These are phyloP conservation scores for Penicillium paradoxum DNA, from an alignment of 495 filamentous ascomycete species.

Conservation along the genomic window DNA sequence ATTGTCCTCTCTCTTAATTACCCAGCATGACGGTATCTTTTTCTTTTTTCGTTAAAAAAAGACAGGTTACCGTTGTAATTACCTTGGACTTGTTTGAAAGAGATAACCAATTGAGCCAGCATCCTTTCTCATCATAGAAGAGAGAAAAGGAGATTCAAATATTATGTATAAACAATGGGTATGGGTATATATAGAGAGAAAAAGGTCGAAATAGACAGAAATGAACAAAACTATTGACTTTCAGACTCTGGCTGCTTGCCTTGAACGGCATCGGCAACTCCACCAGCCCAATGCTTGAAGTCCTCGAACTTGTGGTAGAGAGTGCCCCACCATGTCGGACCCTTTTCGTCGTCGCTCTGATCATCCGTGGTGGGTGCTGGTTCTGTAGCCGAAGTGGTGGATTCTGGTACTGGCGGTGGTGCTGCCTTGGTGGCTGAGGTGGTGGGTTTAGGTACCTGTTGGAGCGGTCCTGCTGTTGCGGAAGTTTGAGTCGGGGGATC, in stretches of 20 bases:
- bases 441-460: constrained; percentile 8
- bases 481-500: constrained; percentile 31
- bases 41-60: too few species aligned
- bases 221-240: neutral
- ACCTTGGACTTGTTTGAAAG: too few species aligned
- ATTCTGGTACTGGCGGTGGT: neutral
- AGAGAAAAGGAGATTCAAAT: neutral
- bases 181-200: neutral
- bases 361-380: constrained; percentile 15
- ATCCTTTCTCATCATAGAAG: too few species aligned
- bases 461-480: neutral
- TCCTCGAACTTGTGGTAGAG: constrained; percentile 34
- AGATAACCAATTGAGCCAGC: too few species aligned
- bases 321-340: constrained; percentile 29
- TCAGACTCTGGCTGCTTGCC: constrained; percentile 26
- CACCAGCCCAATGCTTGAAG: constrained; percentile 36
- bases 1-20: too few species aligned
- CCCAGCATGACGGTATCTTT: too few species aligned
- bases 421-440: constrained; percentile 13
- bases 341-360: constrained; percentile 23
- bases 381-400: constrained; percentile 17
- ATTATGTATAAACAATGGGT: neutral
- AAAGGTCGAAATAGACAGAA: neutral
- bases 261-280: constrained; percentile 31
- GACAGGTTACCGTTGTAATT: too few species aligned